These are phyloP conservation scores for Paraleonurus japonicus DNA, from an alignment of 257 asterid species.

Conservation along the genomic window DNA sequence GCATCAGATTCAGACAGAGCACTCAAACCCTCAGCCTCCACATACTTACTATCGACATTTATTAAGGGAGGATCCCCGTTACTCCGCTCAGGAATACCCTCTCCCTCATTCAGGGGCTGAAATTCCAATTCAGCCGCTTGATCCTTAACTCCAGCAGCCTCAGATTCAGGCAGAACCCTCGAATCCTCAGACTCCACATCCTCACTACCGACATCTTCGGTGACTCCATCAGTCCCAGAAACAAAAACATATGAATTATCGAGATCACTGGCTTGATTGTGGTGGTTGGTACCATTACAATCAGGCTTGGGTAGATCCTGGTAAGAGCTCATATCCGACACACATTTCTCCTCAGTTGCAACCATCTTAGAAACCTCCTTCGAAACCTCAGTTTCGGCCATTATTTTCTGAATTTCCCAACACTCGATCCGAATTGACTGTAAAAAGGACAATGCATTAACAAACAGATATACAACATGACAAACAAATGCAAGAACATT, in stretches of 20 bases:
- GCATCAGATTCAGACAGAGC: not conserved
- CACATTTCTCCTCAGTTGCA: conserved; percentile 35
- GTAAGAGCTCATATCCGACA: conserved; percentile 32
- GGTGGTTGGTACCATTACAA: conserved; percentile 36
- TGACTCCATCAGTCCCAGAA: conserved; percentile 31
- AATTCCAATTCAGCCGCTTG: not conserved
- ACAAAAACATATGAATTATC: conserved; percentile 55
- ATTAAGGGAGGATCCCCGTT: not conserved
- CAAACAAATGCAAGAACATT: conserved; percentile 6
- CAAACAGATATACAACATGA: not conserved
- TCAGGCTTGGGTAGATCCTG: conserved; percentile 38
- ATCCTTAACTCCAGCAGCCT: conserved; percentile 4
- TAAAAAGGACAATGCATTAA: conserved; percentile 22
- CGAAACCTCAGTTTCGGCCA: conserved; percentile 42
- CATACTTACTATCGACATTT: not conserved
- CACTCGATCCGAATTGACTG: conserved; percentile 23
- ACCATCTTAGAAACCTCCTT: conserved; percentile 32
- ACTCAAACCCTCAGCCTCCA: conserved; percentile 3
- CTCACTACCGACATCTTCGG: conserved; percentile 22
- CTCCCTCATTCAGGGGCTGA: conserved; percentile 15
- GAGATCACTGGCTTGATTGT: conserved; percentile 31
- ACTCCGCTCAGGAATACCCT: not conserved
- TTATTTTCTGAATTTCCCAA: conserved; percentile 30
- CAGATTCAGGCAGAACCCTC: not conserved
- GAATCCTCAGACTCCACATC: not conserved